phyloP scores from a whole-genome alignment of 2,329 filamentous ascomycete species.

The Helotiales sp. region DNA sequence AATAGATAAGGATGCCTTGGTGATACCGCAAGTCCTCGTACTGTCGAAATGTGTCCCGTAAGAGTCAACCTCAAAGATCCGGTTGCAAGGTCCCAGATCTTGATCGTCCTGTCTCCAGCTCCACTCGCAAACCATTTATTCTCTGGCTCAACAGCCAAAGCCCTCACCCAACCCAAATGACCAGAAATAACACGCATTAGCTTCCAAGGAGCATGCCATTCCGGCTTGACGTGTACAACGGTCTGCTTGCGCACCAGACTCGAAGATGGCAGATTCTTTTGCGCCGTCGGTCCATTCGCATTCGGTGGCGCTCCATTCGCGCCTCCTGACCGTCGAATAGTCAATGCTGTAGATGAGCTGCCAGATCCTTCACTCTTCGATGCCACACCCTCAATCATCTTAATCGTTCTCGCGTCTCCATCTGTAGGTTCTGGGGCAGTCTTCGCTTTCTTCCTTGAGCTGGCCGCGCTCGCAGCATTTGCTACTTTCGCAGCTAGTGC shows the following conservation, averaged over 20 bases:
- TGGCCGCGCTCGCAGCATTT: conserved; percentile 49
- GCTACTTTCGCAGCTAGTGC: conserved; percentile 79
- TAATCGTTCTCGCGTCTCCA: conserved; percentile 52
- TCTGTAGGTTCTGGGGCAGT: conserved; percentile 40
- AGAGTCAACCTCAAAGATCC: conserved; percentile 82
- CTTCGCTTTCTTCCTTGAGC: conserved; percentile 60
- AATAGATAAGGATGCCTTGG: conserved; percentile 95
- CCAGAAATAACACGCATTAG: conserved; percentile 96
- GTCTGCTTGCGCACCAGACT: conserved; percentile 60
- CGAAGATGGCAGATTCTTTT: conserved; percentile 49
- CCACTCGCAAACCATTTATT: conserved; percentile 98
- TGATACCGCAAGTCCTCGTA: conserved; percentile 88
- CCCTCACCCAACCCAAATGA: conserved; percentile 91
- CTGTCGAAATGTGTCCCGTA: conserved; percentile 92
- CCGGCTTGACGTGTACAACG: conserved; percentile 71
- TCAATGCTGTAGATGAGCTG: conserved; percentile 56
- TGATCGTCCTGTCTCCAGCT: conserved; percentile 93
- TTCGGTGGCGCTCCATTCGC: conserved; percentile 47
- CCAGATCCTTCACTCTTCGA: conserved; percentile 38
- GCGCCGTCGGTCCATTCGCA: conserved; percentile 53
- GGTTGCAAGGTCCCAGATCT: conserved; percentile 95
- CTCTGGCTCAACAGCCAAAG: conserved; percentile 86
- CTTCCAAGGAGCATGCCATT: conserved; percentile 99
- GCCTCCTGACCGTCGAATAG: conserved; percentile 47
- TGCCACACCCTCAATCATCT: conserved; percentile 66